A percentile compares a stretch with the other conserved stretches of the same genome.
These are phyloP conservation scores for Apophysomyces variabilis DNA, from an alignment of 371 early-diverging fungal species.

Conservation along the genomic window DNA sequence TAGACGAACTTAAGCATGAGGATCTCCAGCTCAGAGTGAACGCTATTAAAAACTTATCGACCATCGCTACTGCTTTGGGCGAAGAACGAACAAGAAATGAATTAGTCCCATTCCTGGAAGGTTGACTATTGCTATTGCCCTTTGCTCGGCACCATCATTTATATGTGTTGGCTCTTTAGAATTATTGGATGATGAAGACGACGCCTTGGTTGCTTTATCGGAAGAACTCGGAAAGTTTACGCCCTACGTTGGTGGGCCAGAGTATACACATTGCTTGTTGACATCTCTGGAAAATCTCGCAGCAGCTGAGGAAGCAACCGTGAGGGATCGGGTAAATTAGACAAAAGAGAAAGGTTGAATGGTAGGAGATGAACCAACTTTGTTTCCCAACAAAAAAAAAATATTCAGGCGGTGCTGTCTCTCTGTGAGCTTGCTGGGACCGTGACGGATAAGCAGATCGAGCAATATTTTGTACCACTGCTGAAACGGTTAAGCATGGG, in stretches of 20 bases:
- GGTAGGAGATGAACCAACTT: slow-evolving; percentile 5
- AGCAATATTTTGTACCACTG: slow-evolving; percentile 86
- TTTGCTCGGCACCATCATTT: background rate
- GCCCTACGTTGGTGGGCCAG: slow-evolving; percentile 88
- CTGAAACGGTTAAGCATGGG: slow-evolving; percentile 86
- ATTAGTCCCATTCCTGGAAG: slow-evolving; percentile 94
- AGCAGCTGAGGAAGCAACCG: slow-evolving; percentile 94
- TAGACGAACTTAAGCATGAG: slow-evolving; percentile 97
- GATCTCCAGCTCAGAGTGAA: slow-evolving; percentile 88
- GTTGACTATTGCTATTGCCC: slow-evolving; percentile 38
- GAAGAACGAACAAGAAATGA: slow-evolving; percentile 92
- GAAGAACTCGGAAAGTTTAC: slow-evolving; percentile 91
- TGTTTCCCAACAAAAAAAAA: background rate
- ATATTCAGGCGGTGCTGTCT: slow-evolving; percentile 85
- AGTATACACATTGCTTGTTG: slow-evolving; percentile 82
- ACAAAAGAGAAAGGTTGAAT: background rate
- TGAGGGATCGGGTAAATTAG: slow-evolving; percentile 83
- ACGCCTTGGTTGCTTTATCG: slow-evolving; percentile 90
- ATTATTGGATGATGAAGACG: slow-evolving; percentile 97
- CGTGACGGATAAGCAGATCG: slow-evolving; percentile 77
- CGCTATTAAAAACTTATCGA: slow-evolving; percentile 85
- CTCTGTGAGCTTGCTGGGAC: slow-evolving; percentile 77
- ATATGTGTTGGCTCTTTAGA: slow-evolving; percentile 56
- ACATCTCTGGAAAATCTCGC: slow-evolving; percentile 92
- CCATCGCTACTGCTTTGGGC: slow-evolving; percentile 93